Base-by-base conservation (phyloP, 2,329 filamentous ascomycete species). In the Aspergillus clavatus region DNA sequence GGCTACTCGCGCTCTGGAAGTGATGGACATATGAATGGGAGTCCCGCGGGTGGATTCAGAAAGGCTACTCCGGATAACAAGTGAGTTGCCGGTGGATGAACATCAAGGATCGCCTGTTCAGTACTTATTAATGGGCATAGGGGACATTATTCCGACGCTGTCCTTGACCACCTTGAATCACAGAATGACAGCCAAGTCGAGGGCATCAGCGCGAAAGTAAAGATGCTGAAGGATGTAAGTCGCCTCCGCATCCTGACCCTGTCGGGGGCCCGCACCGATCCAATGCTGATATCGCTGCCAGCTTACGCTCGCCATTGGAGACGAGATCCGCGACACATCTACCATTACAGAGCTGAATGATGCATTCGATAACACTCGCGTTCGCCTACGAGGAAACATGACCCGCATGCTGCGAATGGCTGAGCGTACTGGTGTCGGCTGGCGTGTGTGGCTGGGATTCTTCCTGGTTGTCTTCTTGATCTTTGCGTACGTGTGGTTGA, bases 351-450 rank as follows among this genome's bases (percentile, higher is more conserved):
- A 96, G 59, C 95, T 98, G 84, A 97, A 97, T 68, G 88, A 95
- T 62, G 80, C 82, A 4, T 98, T 97, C 64, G 91, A 97, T 65
- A 82, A 80, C 58, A 94, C 91, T 42, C 77, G 90, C 26, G 72
- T 89, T 42, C 81, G 87, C 52, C 74, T 98, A 51, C 80, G 84
- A 36, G 89, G 91, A 43, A 97, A 94, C 14, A 97, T 98, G 93
- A 95, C 89, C 65, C 78, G 90, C 47, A 98, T 98, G 93, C 72
- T 97, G 54, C 66, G 91, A 43, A 98, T 98, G 93, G 93, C 93
- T 4, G 81, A 97, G 72, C 79, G 83, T 59, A 95, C 90, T 2
- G 93, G 93, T n/a, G 84, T 98, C 7, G 85, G 89, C 60, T 98
- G 93, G 93, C 91, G 81, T 70, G 86, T 90, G 46, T 98, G 93